Evolutionary conservation across 345 rosid species (phyloP), one percentile per base, ranked within the genome.

Genomic region (Syzygium aromaticum): DNA sequence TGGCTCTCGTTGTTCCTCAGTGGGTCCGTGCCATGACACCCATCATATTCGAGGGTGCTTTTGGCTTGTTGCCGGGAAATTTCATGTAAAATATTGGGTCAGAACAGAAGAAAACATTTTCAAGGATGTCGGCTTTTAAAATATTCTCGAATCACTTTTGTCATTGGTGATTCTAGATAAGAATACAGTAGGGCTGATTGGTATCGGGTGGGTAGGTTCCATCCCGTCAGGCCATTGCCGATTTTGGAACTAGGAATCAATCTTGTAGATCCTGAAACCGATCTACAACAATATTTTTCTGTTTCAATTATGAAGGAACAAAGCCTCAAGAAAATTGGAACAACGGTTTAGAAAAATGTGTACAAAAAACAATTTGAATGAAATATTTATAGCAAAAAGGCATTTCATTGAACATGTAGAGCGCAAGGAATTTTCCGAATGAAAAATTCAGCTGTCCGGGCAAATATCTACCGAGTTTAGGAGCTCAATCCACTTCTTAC

Each of bases 171-270:
- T 61, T 61, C 19, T 38, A 38, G 49, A 19, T 40, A 9, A 73
- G n/a, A 7, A 2, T 19, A 1, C 49, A 10, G 0, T 5, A 9
- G 27, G 49, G 22, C 49, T 73, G 19, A 33, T 17, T 1, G 14
- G 0, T 33, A 17, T 17, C 11, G 0, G 7, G 2, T 61, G 73
- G 8, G 19, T n/a, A 0, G 4, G 12, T 73, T 73, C 2, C 15
- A 8, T 25, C 25, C 9, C 1, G 25, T 21, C 11, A 22, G 59
- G 57, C 10, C 3, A 8, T 54, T 21, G 46, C 57, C 3, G 9
- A 54, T 54, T 54, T 19, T 54, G 23, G 10, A 54, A 54, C 21
- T 54, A 3, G 3, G 22, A 19, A 54, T 19, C 22, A 6, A 54
- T 22, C 3, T 0, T 54, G 56, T 6, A 53, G 56, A 64, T 40